Percentiles rank a stretch among this genome's conserved stretches.
Evolutionary conservation across 805 yeast genomes (phyloP).

Genomic region (Saccharomycopsis vini): DNA sequence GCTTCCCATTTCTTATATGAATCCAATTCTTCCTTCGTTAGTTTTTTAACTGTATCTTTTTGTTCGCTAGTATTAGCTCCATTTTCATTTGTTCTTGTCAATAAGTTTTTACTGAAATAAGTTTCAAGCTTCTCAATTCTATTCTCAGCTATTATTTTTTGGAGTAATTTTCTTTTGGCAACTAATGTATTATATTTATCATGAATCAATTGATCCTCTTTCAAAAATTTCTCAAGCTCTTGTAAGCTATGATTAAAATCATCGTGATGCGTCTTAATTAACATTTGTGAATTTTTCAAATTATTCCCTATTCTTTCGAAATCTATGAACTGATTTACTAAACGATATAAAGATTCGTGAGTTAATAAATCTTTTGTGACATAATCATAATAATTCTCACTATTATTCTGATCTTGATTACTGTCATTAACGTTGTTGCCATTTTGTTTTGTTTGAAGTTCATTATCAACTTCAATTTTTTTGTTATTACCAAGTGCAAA

Average conservation of each 20-base stretch:
- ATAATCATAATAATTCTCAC: slow-evolving; percentile 58
- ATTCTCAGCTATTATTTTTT: slow-evolving; percentile 8
- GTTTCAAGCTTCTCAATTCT: slow-evolving; percentile 18
- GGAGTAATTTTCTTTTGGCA: slow-evolving; percentile 20
- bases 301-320: slow-evolving; percentile 33
- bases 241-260: slow-evolving; percentile 38
- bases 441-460: too few relatives aligned
- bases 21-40: slow-evolving; percentile 22
- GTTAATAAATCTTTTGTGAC: too few relatives aligned
- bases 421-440: too few relatives aligned
- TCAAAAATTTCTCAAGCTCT: slow-evolving; percentile 25
- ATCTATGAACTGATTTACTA: too few relatives aligned
- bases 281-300: slow-evolving; percentile 32
- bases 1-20: slow-evolving; percentile 24
- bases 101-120: slow-evolving; percentile 18
- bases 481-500: slow-evolving; percentile 21
- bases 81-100: slow-evolving; percentile 20
- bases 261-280: slow-evolving; percentile 35
- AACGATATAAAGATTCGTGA: too few relatives aligned
- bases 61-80: slow-evolving; percentile 23
- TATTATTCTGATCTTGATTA: too few relatives aligned
- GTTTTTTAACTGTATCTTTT: slow-evolving; percentile 23
- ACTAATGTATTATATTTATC: slow-evolving; percentile 10
- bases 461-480: too few relatives aligned
- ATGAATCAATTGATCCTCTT: slow-evolving; percentile 23